Percentiles rank a stretch among this genome's conserved stretches.
phyloP scores from a whole-genome alignment of 495 filamentous ascomycete genomes.

The Podospora conica region DNA sequence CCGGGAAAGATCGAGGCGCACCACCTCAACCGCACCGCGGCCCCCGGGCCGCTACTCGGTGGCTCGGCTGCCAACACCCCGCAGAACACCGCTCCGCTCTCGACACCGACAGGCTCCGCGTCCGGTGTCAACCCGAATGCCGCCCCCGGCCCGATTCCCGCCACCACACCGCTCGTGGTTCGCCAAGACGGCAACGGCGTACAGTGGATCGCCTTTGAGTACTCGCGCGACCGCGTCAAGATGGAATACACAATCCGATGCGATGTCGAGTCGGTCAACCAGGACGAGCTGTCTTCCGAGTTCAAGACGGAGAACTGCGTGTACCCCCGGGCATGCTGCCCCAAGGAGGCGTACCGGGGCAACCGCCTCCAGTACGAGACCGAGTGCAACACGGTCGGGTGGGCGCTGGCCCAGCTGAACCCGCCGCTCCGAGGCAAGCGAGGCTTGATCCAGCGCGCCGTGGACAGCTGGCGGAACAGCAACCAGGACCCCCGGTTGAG shows the following conservation, averaged over 20 bases:
- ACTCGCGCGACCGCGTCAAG: conserved; percentile 94
- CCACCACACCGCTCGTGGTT: conserved; percentile 90
- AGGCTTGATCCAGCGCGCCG: conserved; percentile 90
- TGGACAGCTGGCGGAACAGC: conserved; percentile 98
- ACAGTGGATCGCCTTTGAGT: conserved; percentile 98
- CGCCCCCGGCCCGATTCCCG: conserved; percentile 97
- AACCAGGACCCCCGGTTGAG: conserved; percentile 89
- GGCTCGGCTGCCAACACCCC: conserved; percentile 34
- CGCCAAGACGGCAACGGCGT: conserved; percentile 94
- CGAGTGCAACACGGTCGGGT: conserved; percentile 96
- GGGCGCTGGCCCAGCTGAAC: conserved; percentile 92
- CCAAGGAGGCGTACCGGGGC: conserved; percentile 91
- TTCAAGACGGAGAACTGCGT: conserved; percentile 99
- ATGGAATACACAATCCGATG: conserved; percentile 99
- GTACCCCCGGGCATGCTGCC: conserved; percentile 90
- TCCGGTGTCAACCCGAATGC: conserved; percentile 74
- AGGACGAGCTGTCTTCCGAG: conserved; percentile 73
- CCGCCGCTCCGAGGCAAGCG: conserved; percentile 85
- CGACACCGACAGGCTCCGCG: conserved; percentile 40
- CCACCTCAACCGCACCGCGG: conserved; percentile 48
- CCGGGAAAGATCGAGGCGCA: conserved; percentile 56
- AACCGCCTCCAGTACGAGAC: conserved; percentile 95
- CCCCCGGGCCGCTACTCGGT: conserved; percentile 47
- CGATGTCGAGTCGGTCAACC: conserved; percentile 93
- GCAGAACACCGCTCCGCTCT: conserved; percentile 49